Evolutionary conservation across 2,329 filamentous ascomycete genomes (phyloP), one percentile per base, ranked within the genome.

Genomic region (Penicillium sp.): DNA sequence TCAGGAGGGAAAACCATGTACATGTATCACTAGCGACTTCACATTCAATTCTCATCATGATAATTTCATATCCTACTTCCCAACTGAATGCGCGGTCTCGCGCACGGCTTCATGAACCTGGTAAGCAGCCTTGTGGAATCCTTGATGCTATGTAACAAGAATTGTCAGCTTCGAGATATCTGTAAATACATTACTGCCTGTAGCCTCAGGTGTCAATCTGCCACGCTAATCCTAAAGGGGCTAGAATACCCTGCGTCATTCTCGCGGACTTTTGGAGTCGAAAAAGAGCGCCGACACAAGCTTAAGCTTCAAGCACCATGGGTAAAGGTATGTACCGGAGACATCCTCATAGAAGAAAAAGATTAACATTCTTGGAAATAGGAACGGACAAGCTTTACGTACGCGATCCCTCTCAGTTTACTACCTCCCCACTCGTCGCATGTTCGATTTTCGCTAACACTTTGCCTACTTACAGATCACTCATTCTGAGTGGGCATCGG

Each of bases 401-500:
- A 76, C 49, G 72, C 52, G 43, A 51, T 44, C 18, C 31, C 29
- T 45, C 15, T 39, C 36, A 18, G 13, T 16, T 44, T 44, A 29
- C 16, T 38, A 34, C 42, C 44, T 42, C 41, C 5, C 23, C 46
- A 34, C 23, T 50, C 31, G 26, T 48, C 49, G 51, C 55, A 59
- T 60, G 24, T 49, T 52, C 48, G 52, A 59, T 50, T 36, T 41
- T 42, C 23, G 49, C 54, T 60, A 39, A 65, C 58, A 53, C 51
- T 54, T 54, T 55, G 47, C 26, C 49, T 42, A 29, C 42, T 15
- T 51, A 46, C 61, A 85, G 81, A 99, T 99, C 68, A 99, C 94
- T 50, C 95, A 99, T 76, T 95, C 90, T 38, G 94, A 99, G 80
- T 99, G 94, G 94, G 87, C 90, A 7, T 96, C 91, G 6, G 85